Percentiles rank a stretch among this genome's conserved stretches.
phyloP scores from a whole-genome alignment of 495 filamentous ascomycete species.

The Neurospora hispaniola region DNA sequence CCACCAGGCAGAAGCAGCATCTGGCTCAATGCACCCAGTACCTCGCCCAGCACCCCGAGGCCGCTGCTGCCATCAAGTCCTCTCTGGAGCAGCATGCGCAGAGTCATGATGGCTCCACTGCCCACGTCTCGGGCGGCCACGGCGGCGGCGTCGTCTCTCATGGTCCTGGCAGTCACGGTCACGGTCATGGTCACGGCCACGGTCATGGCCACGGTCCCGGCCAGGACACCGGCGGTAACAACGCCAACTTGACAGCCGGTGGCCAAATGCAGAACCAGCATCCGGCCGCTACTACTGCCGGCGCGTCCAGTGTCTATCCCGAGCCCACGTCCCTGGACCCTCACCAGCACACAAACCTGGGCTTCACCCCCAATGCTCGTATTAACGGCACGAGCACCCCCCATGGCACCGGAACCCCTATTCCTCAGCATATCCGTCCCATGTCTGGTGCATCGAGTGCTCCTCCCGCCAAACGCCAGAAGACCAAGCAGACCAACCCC shows the following conservation, averaged over 20 bases:
- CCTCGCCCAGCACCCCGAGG: slow-evolving; percentile 20
- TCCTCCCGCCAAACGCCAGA: slow-evolving; percentile 20
- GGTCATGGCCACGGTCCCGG: background rate
- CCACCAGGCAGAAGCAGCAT: slow-evolving; percentile 23
- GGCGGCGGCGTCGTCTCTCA: background rate
- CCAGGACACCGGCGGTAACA: background rate
- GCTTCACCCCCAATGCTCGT: slow-evolving; percentile 20
- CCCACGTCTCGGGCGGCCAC: background rate
- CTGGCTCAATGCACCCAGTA: slow-evolving; percentile 16
- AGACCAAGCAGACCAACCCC: slow-evolving; percentile 7
- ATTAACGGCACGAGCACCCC: slow-evolving; percentile 19
- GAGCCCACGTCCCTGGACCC: background rate
- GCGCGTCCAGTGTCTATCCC: slow-evolving; percentile 1
- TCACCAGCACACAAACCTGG: slow-evolving; percentile 10
- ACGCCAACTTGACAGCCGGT: background rate
- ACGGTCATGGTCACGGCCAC: background rate
- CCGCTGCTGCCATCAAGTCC: slow-evolving; percentile 7
- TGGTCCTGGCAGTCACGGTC: background rate
- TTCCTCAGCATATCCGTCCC: slow-evolving; percentile 6
- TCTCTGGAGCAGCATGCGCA: slow-evolving; percentile 2
- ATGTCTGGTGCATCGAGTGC: slow-evolving; percentile 9
- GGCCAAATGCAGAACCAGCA: background rate
- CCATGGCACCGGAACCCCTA: slow-evolving; percentile 18
- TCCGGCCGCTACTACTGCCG: background rate
- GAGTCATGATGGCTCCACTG: background rate